A percentile compares a stretch with the other conserved stretches of the same genome.
Evolutionary conservation across 1,284 basidiomycete species (phyloP).

Genomic region (Pulchroboletus neoregius): DNA sequence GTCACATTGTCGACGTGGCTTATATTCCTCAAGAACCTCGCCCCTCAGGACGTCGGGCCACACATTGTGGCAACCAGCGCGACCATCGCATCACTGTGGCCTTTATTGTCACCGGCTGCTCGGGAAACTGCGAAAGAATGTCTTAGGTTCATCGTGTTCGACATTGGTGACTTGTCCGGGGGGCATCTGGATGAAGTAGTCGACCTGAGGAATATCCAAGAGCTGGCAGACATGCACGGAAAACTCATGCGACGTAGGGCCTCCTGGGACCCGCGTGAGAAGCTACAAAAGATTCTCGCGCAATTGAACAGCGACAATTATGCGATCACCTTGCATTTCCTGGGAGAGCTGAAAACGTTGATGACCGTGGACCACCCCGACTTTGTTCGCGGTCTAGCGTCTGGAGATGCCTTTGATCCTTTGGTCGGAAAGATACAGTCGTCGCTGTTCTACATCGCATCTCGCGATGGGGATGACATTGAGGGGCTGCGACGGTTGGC

Average conservation of each 20-base stretch:
- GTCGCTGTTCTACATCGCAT: slow-evolving; percentile 68
- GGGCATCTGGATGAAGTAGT: slow-evolving; percentile 73
- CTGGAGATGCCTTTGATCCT: slow-evolving; percentile 85
- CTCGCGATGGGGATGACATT: slow-evolving; percentile 74
- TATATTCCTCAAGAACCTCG: slow-evolving; percentile 71
- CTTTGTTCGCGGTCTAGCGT: slow-evolving; percentile 59
- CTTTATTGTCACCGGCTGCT: slow-evolving; percentile 52
- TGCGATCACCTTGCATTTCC: slow-evolving; percentile 72
- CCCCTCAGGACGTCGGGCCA: slow-evolving; percentile 72
- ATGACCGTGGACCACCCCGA: slow-evolving; percentile 52
- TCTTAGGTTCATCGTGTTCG: slow-evolving; percentile 70
- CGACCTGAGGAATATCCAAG: slow-evolving; percentile 68
- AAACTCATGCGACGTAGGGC: slow-evolving; percentile 50
- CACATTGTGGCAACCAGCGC: slow-evolving; percentile 89
- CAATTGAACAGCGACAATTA: slow-evolving; percentile 80
- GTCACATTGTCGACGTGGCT: slow-evolving; percentile 83
- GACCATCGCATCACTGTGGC: slow-evolving; percentile 79
- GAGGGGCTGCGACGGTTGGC: slow-evolving; percentile 66
- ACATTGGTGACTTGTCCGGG: slow-evolving; percentile 46
- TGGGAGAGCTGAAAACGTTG: slow-evolving; percentile 74
- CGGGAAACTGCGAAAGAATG: slow-evolving; percentile 57
- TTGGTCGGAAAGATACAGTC: slow-evolving; percentile 69
- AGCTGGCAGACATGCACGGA: slow-evolving; percentile 51
- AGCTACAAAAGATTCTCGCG: slow-evolving; percentile 69
- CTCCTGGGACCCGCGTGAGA: slow-evolving; percentile 50